Base-by-base conservation (phyloP, 306 rosid species). In the Ammopiptanthus mongolicus region DNA sequence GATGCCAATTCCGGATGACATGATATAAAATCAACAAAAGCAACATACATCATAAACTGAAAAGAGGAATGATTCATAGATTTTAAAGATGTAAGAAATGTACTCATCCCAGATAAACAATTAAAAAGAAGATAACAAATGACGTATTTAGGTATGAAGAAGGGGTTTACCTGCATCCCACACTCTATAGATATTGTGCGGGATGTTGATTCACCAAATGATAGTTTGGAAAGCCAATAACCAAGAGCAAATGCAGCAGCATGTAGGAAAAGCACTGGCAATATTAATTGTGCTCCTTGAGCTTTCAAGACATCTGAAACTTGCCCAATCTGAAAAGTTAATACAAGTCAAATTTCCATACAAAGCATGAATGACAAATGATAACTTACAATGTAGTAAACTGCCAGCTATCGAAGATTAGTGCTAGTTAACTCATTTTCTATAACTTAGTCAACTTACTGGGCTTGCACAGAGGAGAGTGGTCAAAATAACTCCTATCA, bases 101-200 rank as follows among this genome's bases (percentile, higher is more conserved):
- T 12, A 56, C 18, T 46, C 72, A 10, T 41, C 18, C 73, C n/a
- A 60, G 21, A 52, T 18, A 65, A 46, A 65, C 29, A 52, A 28
- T 31, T 57, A n/a, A 55, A 56, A 74, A 48, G 17, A 15, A 73
- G 76, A 66, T 37, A 44, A 75, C 66, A 62, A 55, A 36, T 9
- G 61, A 29, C 36, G 14, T 50, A 48, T 4, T 41, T 37, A 11
- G 23, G 65, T 33, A 69, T 21, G 19, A 33, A 19, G 63, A 74
- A 68, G 15, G 21, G 66, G 48, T 48, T 66, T 75, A 95, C 98
- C 96, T 91, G 98, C 97, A 95, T 90, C 62, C 98, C 98, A 41
- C 97, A 95, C 87, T 95, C 97, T 25, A 95, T 88, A 62, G 98
- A 95, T 62, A 95, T 91, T 6, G 97, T 95, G 61, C 98, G 98